Conservation (phyloP, 257 asterid genomes). For the Przewalskia tangutica region DNA sequence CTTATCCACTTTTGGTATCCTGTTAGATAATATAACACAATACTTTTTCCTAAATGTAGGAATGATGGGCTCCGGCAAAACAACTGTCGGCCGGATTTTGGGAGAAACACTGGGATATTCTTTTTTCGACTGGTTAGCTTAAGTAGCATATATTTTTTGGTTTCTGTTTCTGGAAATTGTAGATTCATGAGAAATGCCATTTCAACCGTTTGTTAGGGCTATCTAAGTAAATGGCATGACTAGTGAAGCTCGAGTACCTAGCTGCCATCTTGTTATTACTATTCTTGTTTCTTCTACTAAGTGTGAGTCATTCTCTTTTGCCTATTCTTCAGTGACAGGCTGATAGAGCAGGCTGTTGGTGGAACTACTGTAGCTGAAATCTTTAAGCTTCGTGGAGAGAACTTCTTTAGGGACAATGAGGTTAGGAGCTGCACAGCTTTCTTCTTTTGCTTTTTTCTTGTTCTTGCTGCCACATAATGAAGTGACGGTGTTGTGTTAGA, state of each 20-base stretch:
- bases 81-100: slow-evolving; percentile 81
- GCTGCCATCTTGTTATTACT: not conserved
- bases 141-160: slow-evolving; percentile 6
- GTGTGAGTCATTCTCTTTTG: slow-evolving; percentile 4
- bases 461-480: not conserved
- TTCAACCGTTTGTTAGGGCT: not conserved
- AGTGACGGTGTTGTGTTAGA: not conserved
- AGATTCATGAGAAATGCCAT: not conserved
- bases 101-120: slow-evolving; percentile 74
- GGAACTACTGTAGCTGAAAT: slow-evolving; percentile 63
- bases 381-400: slow-evolving; percentile 59
- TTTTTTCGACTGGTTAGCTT: slow-evolving; percentile 74
- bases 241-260: not conserved
- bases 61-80: slow-evolving; percentile 98
- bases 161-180: not conserved
- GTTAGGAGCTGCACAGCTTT: slow-evolving; percentile 21
- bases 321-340: slow-evolving; percentile 46
- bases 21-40: not conserved
- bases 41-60: slow-evolving; percentile 32
- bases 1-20: not conserved
- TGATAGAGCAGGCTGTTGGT: slow-evolving; percentile 67
- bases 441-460: not conserved
- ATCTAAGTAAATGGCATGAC: not conserved
- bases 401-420: slow-evolving; percentile 72
- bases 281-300: not conserved